Conservation (phyloP, 2,329 filamentous ascomycete species). For the Fusarium torulosum region DNA sequence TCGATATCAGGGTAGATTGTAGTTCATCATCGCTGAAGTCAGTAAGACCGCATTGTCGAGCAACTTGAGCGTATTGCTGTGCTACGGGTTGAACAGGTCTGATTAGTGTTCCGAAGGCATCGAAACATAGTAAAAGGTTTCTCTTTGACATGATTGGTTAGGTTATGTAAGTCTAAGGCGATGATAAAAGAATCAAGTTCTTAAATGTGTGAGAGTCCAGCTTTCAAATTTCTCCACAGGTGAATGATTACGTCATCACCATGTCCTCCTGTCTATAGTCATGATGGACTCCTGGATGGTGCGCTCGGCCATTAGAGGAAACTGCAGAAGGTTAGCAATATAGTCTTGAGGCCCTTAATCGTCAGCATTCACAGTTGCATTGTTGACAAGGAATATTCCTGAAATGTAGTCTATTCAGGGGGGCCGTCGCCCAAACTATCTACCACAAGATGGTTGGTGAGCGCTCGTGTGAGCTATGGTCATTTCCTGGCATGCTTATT, state of each 20-base stretch:
- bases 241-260: slow-evolving; percentile 21
- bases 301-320: too few relatives aligned
- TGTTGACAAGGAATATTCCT: not conserved
- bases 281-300: too few relatives aligned
- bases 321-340: too few relatives aligned
- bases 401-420: not conserved
- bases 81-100: slow-evolving; percentile 28
- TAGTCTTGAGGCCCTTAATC: not conserved
- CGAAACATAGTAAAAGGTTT: slow-evolving; percentile 39
- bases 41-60: slow-evolving; percentile 34
- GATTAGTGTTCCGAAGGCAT: slow-evolving; percentile 38
- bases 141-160: slow-evolving; percentile 49
- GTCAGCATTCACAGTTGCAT: not conserved
- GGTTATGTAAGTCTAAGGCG: too few relatives aligned
- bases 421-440: not conserved
- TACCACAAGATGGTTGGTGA: not conserved
- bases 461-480: not conserved
- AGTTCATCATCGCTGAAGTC: slow-evolving; percentile 33
- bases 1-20: slow-evolving; percentile 23
- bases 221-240: not conserved
- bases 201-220: not conserved
- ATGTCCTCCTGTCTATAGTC: too few relatives aligned
- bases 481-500: not conserved
- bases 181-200: not conserved
- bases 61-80: slow-evolving; percentile 37